These are phyloP conservation scores for Entomortierella parvispora DNA, from an alignment of 192 early-diverging fungal genomes.

Conservation along the genomic window DNA sequence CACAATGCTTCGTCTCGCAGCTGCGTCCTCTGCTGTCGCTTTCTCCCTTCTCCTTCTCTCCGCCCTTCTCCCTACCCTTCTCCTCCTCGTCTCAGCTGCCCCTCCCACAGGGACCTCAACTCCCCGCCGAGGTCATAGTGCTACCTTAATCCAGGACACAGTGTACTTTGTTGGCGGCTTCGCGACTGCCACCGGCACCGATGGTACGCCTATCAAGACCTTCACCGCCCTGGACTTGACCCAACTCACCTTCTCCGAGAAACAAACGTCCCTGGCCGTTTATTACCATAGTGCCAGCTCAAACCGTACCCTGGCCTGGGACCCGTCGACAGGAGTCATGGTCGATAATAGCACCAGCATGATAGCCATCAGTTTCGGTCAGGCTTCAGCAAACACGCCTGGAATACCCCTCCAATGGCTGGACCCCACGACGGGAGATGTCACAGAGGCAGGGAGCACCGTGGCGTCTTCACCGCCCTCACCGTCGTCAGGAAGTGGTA, in stretches of 20 bases:
- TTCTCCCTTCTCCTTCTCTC: not conserved
- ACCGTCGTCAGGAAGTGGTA: not conserved
- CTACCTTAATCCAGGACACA: conserved; percentile 23
- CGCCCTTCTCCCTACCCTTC: not conserved
- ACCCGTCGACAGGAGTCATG: not conserved
- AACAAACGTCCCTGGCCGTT: not conserved
- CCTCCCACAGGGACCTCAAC: not conserved
- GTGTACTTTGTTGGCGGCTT: conserved; percentile 40
- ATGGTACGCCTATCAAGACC: conserved; percentile 5
- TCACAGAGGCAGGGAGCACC: not conserved
- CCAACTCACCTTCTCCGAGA: conserved; percentile 12
- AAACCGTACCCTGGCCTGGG: not conserved
- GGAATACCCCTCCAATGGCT: conserved; percentile 19
- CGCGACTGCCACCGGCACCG: not conserved
- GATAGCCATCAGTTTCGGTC: conserved; percentile 29
- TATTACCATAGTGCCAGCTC: conserved; percentile 23
- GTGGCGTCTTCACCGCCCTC: not conserved
- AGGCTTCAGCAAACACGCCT: not conserved
- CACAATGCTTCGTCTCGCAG: not conserved
- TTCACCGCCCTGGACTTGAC: conserved; percentile 23
- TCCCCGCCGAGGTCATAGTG: conserved; percentile 19
- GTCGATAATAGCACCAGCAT: not conserved
- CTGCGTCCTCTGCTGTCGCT: not conserved
- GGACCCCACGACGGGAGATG: conserved; percentile 2
- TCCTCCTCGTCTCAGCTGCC: not conserved